Conservation (phyloP, 306 rosid genomes). For the Castanea sativa region DNA sequence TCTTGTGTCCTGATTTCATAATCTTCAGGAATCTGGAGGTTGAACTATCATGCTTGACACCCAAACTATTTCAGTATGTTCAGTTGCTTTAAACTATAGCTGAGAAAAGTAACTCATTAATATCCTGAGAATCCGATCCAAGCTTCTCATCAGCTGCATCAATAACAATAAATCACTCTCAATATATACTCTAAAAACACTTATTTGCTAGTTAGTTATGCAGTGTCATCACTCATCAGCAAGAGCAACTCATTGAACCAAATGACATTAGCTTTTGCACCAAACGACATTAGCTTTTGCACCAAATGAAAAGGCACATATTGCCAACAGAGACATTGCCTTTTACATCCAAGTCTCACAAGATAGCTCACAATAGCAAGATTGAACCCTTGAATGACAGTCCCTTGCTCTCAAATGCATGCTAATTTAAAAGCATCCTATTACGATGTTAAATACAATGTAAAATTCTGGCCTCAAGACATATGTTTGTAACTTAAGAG, state of each 20-base stretch:
- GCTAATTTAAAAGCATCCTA: not conserved
- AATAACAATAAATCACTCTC: not conserved
- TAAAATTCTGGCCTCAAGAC: not conserved
- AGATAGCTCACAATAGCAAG: not conserved
- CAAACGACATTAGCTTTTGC: too few relatives aligned
- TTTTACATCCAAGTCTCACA: not conserved
- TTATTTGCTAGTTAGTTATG: not conserved
- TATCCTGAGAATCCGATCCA: constrained; percentile 50
- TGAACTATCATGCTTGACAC: not conserved
- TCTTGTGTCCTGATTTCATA: not conserved
- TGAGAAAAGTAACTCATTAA: constrained; percentile 80
- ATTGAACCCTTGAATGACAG: not conserved
- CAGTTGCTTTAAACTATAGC: constrained; percentile 59
- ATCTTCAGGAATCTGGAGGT: too few relatives aligned
- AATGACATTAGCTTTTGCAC: not conserved
- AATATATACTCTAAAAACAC: not conserved
- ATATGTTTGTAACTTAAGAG: not conserved
- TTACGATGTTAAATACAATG: not conserved
- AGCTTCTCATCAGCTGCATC: constrained; percentile 60
- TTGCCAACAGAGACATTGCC: not conserved
- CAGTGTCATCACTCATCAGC: not conserved
- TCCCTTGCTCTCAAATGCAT: not conserved
- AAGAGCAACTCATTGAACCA: not conserved
- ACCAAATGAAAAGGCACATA: not conserved
- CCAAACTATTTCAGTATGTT: not conserved